Evolutionary conservation across 192 early-diverging fungal genomes (phyloP).

Genomic region (Backusella australiensis): DNA sequence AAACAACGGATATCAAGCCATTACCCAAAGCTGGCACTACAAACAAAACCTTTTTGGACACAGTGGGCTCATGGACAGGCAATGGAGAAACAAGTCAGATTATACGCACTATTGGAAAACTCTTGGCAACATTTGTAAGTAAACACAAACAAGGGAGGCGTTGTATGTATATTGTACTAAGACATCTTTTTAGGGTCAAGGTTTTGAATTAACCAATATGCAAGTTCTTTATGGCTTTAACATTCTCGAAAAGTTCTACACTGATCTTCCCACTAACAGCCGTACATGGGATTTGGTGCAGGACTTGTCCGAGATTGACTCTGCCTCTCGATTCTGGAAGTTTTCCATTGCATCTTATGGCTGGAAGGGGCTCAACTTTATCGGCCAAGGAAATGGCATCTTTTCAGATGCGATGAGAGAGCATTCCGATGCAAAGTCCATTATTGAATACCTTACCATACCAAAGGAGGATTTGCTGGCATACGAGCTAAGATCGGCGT

Average conservation of each 20-base stretch:
- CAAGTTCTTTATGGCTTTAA: constrained; percentile 63
- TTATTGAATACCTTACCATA: constrained; percentile 61
- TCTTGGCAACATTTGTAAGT: constrained; percentile 35
- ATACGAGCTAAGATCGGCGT: constrained; percentile 62
- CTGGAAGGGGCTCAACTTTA: constrained; percentile 71
- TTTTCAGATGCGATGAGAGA: constrained; percentile 63
- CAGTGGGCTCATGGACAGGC: constrained; percentile 20
- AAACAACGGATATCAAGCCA: neutral
- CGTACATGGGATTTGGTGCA: constrained; percentile 40
- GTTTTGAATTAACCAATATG: constrained; percentile 64
- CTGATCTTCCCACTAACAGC: constrained; percentile 32
- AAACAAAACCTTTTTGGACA: constrained; percentile 11
- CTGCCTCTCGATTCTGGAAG: constrained; percentile 37
- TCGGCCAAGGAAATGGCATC: constrained; percentile 64
- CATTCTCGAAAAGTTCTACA: constrained; percentile 65
- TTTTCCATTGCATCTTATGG: constrained; percentile 53
- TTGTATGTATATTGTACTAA: neutral
- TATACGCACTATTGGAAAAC: constrained; percentile 23
- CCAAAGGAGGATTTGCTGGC: constrained; percentile 62
- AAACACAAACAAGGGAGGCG: neutral
- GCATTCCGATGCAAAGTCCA: constrained; percentile 63
- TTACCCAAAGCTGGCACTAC: neutral
- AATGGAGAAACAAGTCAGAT: constrained; percentile 29
- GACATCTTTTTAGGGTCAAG: constrained; percentile 50
- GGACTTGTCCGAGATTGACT: constrained; percentile 30